A percentile compares a stretch with the other conserved stretches of the same genome.
Conservation (phyloP, 352 stramenopile species). For the Pythium sukuiense region DNA sequence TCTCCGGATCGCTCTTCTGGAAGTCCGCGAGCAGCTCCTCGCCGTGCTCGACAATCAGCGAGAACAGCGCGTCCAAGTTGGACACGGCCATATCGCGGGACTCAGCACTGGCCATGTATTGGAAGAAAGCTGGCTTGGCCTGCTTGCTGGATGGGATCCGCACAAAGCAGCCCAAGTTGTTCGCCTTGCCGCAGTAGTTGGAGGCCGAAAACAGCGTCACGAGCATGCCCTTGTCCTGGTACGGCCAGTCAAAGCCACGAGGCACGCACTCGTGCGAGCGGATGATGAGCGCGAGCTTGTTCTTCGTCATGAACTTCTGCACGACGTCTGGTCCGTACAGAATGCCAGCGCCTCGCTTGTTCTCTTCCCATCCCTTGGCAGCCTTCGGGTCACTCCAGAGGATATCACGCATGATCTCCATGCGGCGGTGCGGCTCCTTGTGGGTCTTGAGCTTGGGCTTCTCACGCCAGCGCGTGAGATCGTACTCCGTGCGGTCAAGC, state of each 20-base stretch:
- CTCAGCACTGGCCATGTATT: constrained; percentile 85
- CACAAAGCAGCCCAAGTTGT: constrained; percentile 87
- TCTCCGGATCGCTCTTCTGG: constrained; percentile 44
- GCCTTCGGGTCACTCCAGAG: constrained; percentile 81
- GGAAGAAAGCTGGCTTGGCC: constrained; percentile 83
- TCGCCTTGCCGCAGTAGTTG: constrained; percentile 85
- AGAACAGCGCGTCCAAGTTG: constrained; percentile 85
- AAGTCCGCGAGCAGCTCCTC: constrained; percentile 69
- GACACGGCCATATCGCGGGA: constrained; percentile 78
- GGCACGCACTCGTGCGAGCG: constrained; percentile 87
- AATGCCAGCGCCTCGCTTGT: constrained; percentile 78
- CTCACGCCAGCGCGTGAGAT: constrained; percentile 70
- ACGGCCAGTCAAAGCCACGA: constrained; percentile 78
- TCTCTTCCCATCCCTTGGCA: constrained; percentile 70
- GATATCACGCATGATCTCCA: constrained; percentile 79
- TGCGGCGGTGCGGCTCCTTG: constrained; percentile 51
- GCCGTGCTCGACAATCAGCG: constrained; percentile 75
- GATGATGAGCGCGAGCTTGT: constrained; percentile 78
- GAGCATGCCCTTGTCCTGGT: constrained; percentile 80
- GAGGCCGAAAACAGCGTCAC: constrained; percentile 88
- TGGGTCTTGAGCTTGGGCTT: constrained; percentile 56
- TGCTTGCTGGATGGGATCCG: constrained; percentile 63
- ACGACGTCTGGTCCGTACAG: constrained; percentile 76
- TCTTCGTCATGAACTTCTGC: constrained; percentile 87
- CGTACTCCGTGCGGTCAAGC: constrained; percentile 65